A percentile compares a stretch with the other conserved stretches of the same genome.
Conservation (phyloP, 768 basidiomycete genomes). For the Lactifluus pinguis region DNA sequence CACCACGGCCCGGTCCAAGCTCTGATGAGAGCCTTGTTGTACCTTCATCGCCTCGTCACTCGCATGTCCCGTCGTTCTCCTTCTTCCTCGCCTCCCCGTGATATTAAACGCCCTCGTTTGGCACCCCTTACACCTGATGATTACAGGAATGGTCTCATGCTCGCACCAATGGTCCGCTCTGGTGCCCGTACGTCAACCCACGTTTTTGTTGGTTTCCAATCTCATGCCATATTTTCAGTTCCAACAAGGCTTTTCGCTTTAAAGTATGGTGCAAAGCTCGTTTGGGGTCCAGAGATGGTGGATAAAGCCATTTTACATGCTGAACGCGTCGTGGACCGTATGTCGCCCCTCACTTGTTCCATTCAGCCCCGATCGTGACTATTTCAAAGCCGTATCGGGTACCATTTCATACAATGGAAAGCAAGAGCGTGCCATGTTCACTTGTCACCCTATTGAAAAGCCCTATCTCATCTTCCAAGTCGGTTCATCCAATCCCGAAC, state of each 20-base stretch:
- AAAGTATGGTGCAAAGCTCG: slow-evolving; percentile 87
- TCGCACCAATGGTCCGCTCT: slow-evolving; percentile 99
- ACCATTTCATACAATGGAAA: slow-evolving; percentile 81
- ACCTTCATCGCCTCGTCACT: background rate
- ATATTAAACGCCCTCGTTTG: slow-evolving; percentile 14
- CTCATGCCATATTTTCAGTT: slow-evolving; percentile 37
- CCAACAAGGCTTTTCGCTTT: slow-evolving; percentile 80
- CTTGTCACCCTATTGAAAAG: slow-evolving; percentile 90
- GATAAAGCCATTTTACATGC: slow-evolving; percentile 92
- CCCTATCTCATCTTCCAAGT: slow-evolving; percentile 94
- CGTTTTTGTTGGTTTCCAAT: background rate
- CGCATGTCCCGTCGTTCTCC: slow-evolving; percentile 18
- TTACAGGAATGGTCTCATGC: slow-evolving; percentile 82
- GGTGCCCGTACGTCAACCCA: slow-evolving; percentile 59
- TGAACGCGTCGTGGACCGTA: slow-evolving; percentile 79
- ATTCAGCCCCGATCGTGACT: background rate
- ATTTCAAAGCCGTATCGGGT: slow-evolving; percentile 66
- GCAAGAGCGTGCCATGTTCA: slow-evolving; percentile 70
- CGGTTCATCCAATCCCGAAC: slow-evolving; percentile 79
- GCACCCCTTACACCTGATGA: slow-evolving; percentile 51
- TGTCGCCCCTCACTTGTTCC: slow-evolving; percentile 23
- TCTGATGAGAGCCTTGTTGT: background rate
- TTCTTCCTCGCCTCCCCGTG: slow-evolving; percentile 12
- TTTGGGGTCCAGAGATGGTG: slow-evolving; percentile 95
- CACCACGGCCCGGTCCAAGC: background rate